Evolutionary conservation across 2,329 filamentous ascomycete genomes (phyloP), one percentile per base, ranked within the genome.

Genomic region (Juglanconis oblonga): DNA sequence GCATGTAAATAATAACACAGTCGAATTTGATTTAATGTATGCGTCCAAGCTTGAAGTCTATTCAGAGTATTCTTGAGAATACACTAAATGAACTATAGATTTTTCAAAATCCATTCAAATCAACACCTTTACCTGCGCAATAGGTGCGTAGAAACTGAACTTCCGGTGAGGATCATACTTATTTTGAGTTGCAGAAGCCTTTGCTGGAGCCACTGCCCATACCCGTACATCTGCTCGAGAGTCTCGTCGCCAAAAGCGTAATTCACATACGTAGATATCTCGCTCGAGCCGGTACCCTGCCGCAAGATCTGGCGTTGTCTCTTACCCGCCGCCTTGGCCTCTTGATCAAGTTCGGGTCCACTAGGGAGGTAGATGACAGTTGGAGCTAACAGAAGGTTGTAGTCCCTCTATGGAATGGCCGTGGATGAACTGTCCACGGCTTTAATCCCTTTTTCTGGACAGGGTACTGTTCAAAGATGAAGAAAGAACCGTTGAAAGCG

Each of bases 231-330:
- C 3, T 71, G 67, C 57, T 70, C 59, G 0, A 70, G 65, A 1
- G 68, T 67, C 69, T 84, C 80, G 10, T 77, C 70, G 1, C 81
- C 81, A 55, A 74, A 74, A 0, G 79, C 81, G 63, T 83, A 85
- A 68, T 85, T 84, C 55, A 81, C 73, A 59, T 83, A 82, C 0
- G 73, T 67, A 58, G 74, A 70, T 53, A 75, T 42, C 36, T 72
- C 65, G 1, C 65, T 56, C 29, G 68, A 58, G 3, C 73, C 77
- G 52, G 66, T 76, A 0, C 68, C 73, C 9, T 68, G 59, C 38
- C 71, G 67, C 4, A 81, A 67, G 5, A 76, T 70, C 4, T 74
- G 52, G 4, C 77, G 72, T 5, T 79, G 62, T 59, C 67, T 56
- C 31, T 76, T 70, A 3, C 78, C 78, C 13, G 78, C 63, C 29